Evolutionary conservation across 2,329 filamentous ascomycete species (phyloP), one percentile per base, ranked within the genome.

Genomic region (Xylaria polymorpha): DNA sequence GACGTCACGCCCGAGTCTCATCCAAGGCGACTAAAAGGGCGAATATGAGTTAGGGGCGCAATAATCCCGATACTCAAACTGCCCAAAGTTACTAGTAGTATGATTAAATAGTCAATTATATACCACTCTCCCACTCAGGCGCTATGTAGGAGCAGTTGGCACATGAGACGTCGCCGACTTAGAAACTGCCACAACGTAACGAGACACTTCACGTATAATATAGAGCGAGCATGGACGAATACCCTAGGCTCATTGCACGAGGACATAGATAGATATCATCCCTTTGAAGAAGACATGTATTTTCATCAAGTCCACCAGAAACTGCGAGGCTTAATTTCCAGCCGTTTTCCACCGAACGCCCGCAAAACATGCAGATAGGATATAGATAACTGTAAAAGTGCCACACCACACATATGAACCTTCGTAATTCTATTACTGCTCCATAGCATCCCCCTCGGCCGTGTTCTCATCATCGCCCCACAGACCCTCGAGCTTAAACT

Each of bases 401-500:
- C 43, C 56, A 56, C n/a, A 14, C 43, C n/a, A 56, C 14, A 44
- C 32, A 44, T 32, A 50, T 46, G 35, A 61, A 59, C 3, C 18
- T 7, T 66, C 57, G 32, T 64, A 14, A 64, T 63, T 41, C 60
- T 35, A 64, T 74, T 81, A 86, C 75, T 85, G 83, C 79, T 86
- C 81, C 87, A 89, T 88, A 61, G 81, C 83, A 66, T 87, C 85
- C 4, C 72, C 82, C 8, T 75, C 20, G 37, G 70, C 77, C 41
- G 66, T 75, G n/a, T 73, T 77, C 22, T 74, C 79, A 32, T 78
- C 89, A 78, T 94, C 90, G 12, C 93, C 94, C 92, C 93, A 98
- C 15, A 99, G 83, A 1, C 94, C 96, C 71, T 98, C 96, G 9
- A 99, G 86, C 84, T 95, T 94, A 82, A 99, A 98, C 81, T 98